Base-by-base conservation (phyloP, 2,329 filamentous ascomycete genomes). In the Monilinia polystroma region DNA sequence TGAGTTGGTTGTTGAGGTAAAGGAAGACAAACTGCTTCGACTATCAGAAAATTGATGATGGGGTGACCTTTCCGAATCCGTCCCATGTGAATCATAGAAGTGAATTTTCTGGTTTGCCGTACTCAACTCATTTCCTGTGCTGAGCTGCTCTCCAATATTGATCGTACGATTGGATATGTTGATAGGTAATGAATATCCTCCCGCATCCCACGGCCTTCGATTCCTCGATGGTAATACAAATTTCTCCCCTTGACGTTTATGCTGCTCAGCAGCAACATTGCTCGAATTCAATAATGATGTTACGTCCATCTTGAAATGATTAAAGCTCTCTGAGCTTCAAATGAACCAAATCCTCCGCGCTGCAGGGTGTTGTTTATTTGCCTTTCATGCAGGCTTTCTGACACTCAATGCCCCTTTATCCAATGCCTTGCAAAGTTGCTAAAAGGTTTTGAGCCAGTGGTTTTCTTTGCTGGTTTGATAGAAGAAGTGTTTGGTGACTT, bases 201-300 rank as follows among this genome's bases (percentile, higher is more conserved):
- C 76, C 26, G 75, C 75, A 68, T 77, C 75, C 75, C 76, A 77
- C 53, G 75, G 75, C 12, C 74, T 77, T 59, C 75, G 71, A 70
- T 70, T 77, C 49, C 73, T 68, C n/a, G 70, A 67, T 20, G 69
- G 70, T 12, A 66, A 66, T 47, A 64, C 70, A 23, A 67, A 69
- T 54, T 65, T 56, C 29, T 66, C 68, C 20, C 68, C 66, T 43
- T 29, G 52, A 65, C 45, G 52, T 57, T 67, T 67, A 60, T 72
- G 72, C 70, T 74, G 74, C 66, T 72, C 74, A 70, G 68, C 71
- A 71, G 73, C 72, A 66, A 67, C 52, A 23, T 72, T 69, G 63
- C 70, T 73, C 12, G 69, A 69, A 67, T 77, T 77, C 68, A 77
- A 69, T 54, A 77, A 68, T 12, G 75, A 75, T 26, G 70, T 75